phyloP scores from a whole-genome alignment of 305 asterid species.

The Nicotiana rustica region DNA sequence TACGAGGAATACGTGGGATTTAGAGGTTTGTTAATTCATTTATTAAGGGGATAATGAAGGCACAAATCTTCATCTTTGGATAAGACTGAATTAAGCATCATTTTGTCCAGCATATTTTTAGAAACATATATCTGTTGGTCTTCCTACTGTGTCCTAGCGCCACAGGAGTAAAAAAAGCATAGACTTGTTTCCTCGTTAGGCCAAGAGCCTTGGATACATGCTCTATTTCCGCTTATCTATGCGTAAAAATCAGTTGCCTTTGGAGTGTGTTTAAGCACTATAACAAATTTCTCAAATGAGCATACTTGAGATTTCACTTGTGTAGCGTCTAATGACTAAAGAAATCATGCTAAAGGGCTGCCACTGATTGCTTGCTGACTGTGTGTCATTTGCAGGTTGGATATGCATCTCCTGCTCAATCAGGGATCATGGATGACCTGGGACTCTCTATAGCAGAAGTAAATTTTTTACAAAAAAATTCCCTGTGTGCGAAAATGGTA shows the following conservation, averaged over 20 bases:
- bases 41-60: background rate
- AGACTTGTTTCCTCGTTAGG: background rate
- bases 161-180: background rate
- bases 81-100: slow-evolving; percentile 19
- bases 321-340: background rate
- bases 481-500: background rate
- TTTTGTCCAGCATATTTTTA: background rate
- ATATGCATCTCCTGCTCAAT: slow-evolving; percentile 50
- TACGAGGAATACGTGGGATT: background rate
- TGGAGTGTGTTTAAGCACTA: background rate
- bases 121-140: background rate
- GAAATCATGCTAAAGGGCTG: background rate
- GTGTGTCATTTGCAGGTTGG: slow-evolving; percentile 39
- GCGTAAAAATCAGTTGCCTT: background rate
- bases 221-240: background rate
- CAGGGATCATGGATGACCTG: slow-evolving; percentile 48
- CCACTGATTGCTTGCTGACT: background rate
- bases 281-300: slow-evolving; percentile 12
- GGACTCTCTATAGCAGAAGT: slow-evolving; percentile 49
- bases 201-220: background rate
- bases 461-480: background rate
- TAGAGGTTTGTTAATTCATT: background rate
- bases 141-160: background rate
- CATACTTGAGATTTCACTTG: background rate
- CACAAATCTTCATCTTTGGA: background rate